Evolutionary conservation across 2,329 filamentous ascomycete species (phyloP), one percentile per base, ranked within the genome.

Genomic region (Epichloe typhina): DNA sequence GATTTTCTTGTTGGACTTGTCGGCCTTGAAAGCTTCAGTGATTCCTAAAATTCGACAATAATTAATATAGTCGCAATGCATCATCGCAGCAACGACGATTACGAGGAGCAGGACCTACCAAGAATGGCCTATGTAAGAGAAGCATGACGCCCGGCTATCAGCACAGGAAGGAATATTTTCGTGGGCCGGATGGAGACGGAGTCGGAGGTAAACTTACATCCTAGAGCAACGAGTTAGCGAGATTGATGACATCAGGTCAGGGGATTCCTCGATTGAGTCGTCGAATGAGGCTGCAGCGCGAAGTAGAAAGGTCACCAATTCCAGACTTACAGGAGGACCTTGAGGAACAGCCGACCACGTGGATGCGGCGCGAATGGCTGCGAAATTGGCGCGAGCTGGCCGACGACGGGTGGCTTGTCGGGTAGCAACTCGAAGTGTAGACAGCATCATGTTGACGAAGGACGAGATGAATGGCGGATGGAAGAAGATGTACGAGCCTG

Each of bases 1-100:
- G 78, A 98, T 97, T 83, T 97, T 98, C 76, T 95, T 82, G 56
- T 82, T 75, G 71, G 94, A 91, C 64, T 76, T 79, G 69, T 98
- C 93, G 71, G 90, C 90, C 80, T 97, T 98, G 86, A 93, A 98
- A 55, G 93, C 93, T 75, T 98, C 93, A 56, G 93, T 97, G 73
- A 98, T 89, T 69, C 87, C 85, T 84, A 58, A 21, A 49, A 49
- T 47, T 26, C 6, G 31, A 48, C 43, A 50, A 41, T 2, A 23
- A 21, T 31, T 3, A 52, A 55, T 64, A 62, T 65, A 61, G 2
- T 41, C 37, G 51, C 47, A 53, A 53, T 42, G 49, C 12, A 12
- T 7, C 21, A 26, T 9, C 26, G 38, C 36, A 11, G 1, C 21
- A 26, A 43, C 4, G 1, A 35, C 13, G 11, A 13, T 23, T 23